Evolutionary conservation across 139 green algal genomes (phyloP).

Genomic region (Raphidocelis subcapitata): DNA sequence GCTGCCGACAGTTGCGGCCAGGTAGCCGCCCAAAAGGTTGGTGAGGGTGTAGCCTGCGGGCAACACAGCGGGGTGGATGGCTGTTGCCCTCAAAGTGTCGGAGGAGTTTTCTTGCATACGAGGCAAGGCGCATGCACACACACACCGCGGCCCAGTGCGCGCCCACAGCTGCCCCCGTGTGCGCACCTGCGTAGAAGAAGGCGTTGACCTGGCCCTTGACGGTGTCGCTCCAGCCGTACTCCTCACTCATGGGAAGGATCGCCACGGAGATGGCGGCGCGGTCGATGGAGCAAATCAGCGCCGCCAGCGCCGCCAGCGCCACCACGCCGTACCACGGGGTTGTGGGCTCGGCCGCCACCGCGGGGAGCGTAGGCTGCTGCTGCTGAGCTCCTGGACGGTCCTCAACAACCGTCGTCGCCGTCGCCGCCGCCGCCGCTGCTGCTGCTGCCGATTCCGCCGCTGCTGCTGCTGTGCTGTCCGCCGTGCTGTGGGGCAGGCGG

Average conservation of each 20-base stretch:
- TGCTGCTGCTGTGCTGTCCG: too few species aligned
- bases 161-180: too few species aligned
- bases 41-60: slow-evolving; percentile 74
- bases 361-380: neutral
- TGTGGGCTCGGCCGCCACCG: neutral
- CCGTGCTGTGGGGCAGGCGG: too few species aligned
- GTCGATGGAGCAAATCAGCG: slow-evolving; percentile 74
- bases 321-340: slow-evolving; percentile 29
- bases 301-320: slow-evolving; percentile 34
- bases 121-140: too few species aligned
- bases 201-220: slow-evolving; percentile 71
- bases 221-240: slow-evolving; percentile 68
- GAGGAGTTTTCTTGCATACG: neutral
- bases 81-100: neutral
- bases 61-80: slow-evolving; percentile 49
- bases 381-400: neutral
- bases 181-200: too few species aligned
- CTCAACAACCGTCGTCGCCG: neutral
- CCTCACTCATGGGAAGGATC: slow-evolving; percentile 70
- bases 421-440: too few species aligned
- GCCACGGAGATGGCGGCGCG: slow-evolving; percentile 72
- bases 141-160: too few species aligned
- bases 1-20: slow-evolving; percentile 46
- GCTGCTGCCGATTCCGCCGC: too few species aligned
- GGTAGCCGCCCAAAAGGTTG: slow-evolving; percentile 62